Percentiles rank a stretch among this genome's conserved stretches.
These are phyloP conservation scores for Mortierella sp. DNA, from an alignment of 371 early-diverging fungal genomes.

Conservation along the genomic window DNA sequence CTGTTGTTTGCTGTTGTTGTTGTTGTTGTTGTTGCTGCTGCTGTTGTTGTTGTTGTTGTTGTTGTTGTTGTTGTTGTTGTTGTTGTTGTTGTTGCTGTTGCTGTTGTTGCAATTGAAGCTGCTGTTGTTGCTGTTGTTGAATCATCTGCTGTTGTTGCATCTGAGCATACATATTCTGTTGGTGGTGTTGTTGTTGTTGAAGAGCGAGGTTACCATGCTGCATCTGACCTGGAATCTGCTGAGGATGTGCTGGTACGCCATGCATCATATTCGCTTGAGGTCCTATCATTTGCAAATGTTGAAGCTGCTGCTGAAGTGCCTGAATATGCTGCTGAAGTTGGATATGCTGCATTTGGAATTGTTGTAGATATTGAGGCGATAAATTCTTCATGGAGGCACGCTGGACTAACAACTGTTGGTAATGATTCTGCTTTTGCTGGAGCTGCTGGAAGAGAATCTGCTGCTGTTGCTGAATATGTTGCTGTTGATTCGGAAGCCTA, in stretches of 20 bases:
- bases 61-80: slow-evolving; percentile 16
- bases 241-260: no score
- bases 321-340: not conserved
- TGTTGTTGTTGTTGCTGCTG: slow-evolving; percentile 17
- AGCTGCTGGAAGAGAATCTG: no score
- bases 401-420: not conserved
- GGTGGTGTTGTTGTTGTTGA: slow-evolving; percentile 10
- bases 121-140: slow-evolving; percentile 28
- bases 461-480: no score
- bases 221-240: no score
- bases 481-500: no score
- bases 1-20: slow-evolving; percentile 23
- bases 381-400: slow-evolving; percentile 8
- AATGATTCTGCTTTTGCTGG: no score
- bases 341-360: not conserved
- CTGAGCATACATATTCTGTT: not conserved
- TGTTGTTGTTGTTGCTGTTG: slow-evolving; percentile 13
- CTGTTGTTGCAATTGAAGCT: slow-evolving; percentile 8
- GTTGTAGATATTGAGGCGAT: slow-evolving; percentile 5
- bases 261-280: no score
- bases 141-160: slow-evolving; percentile 11
- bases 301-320: not conserved
- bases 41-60: slow-evolving; percentile 6
- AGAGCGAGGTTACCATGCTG: not conserved
- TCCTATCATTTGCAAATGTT: no score